Evolutionary conservation across 2,329 filamentous ascomycete species (phyloP).

Genomic region (Xylariales sp.): DNA sequence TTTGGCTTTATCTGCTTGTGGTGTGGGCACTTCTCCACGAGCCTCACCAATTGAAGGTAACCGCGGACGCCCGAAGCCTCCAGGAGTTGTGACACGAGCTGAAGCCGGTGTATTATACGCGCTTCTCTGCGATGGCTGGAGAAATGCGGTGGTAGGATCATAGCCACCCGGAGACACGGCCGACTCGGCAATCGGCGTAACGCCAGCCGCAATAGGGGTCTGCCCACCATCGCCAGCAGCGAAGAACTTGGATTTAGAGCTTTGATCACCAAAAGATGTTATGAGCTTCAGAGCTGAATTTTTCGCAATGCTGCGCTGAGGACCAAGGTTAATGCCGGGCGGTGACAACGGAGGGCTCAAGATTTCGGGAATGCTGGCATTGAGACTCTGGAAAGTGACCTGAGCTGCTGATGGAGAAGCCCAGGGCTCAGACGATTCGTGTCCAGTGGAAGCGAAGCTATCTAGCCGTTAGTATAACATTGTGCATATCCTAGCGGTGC

Average conservation of each 20-base stretch:
- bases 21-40: constrained; percentile 27
- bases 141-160: constrained; percentile 62
- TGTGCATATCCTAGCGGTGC: neutral
- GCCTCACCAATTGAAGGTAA: constrained; percentile 75
- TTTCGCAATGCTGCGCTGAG: constrained; percentile 65
- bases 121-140: constrained; percentile 63
- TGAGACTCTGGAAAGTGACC: constrained; percentile 50
- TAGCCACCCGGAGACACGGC: constrained; percentile 66
- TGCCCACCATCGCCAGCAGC: constrained; percentile 49
- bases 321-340: constrained; percentile 56
- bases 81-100: constrained; percentile 56
- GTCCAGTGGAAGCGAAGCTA: constrained; percentile 81
- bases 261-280: constrained; percentile 72
- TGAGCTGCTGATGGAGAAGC: constrained; percentile 72
- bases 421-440: constrained; percentile 83
- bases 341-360: constrained; percentile 72
- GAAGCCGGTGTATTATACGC: constrained; percentile 66
- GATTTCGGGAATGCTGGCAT: constrained; percentile 53
- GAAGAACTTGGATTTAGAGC: constrained; percentile 61
- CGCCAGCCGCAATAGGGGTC: constrained; percentile 77
- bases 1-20: constrained; percentile 13
- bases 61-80: constrained; percentile 57
- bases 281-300: constrained; percentile 85
- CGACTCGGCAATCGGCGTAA: constrained; percentile 82
- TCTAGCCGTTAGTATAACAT: constrained; percentile 13